Percentiles rank a stretch among this genome's conserved stretches.
phyloP scores from a whole-genome alignment of 1,139 yeast species.

The Casaregolazyma suthepensis region DNA sequence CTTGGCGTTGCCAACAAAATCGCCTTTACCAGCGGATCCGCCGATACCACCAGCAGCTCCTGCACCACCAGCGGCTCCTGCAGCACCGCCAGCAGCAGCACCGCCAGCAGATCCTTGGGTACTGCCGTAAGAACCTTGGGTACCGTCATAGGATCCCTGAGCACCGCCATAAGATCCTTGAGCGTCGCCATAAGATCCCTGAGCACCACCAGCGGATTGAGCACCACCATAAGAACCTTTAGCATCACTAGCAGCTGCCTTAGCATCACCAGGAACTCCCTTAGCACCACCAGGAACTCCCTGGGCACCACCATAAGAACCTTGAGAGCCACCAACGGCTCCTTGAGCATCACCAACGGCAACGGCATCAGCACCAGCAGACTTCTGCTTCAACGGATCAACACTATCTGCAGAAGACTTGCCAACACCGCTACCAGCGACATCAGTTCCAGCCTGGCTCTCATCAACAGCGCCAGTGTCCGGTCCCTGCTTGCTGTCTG shows the following conservation, averaged over 20 bases:
- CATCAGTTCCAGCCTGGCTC: not conserved
- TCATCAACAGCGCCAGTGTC: not conserved
- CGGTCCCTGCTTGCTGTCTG: conserved; percentile 1
- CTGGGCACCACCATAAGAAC: conserved; percentile 6
- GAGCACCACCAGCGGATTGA: not conserved
- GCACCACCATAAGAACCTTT: conserved; percentile 7
- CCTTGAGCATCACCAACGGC: conserved; percentile 12
- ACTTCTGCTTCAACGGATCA: not conserved
- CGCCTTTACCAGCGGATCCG: not conserved
- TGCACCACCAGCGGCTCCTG: conserved; percentile 8
- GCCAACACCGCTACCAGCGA: not conserved
- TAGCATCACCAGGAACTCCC: too few relatives aligned
- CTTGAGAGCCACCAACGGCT: conserved; percentile 6
- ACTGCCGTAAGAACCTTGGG: too few relatives aligned
- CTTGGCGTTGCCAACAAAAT: not conserved
- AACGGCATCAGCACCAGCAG: conserved; percentile 6
- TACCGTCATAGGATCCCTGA: too few relatives aligned
- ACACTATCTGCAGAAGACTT: not conserved
- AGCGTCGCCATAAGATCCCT: too few relatives aligned
- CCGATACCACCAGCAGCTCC: not conserved
- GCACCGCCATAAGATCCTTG: too few relatives aligned
- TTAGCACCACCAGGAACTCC: not conserved
- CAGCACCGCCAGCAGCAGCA: conserved; percentile 4
- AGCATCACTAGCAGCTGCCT: conserved; percentile 2
- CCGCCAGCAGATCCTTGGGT: too few relatives aligned